Percentiles rank a stretch among this genome's conserved stretches.
Conservation (phyloP, 208 protist species). For the Porcisia hertigi region DNA sequence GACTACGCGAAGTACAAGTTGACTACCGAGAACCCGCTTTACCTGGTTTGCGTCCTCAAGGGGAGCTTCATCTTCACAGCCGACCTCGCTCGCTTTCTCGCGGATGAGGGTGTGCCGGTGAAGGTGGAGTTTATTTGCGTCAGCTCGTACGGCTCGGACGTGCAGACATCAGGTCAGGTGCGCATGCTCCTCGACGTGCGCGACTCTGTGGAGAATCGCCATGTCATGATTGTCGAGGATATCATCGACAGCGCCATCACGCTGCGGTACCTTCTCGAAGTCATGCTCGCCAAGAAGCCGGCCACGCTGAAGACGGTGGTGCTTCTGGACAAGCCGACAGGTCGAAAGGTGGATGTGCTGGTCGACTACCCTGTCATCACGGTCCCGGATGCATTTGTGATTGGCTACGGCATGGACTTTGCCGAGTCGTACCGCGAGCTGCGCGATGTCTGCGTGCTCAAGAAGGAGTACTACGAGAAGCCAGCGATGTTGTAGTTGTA, state of each 20-base stretch:
- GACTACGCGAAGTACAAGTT: slow-evolving; percentile 65
- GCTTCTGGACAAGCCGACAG: slow-evolving; percentile 82
- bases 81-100: slow-evolving; percentile 68
- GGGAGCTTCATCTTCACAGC: slow-evolving; percentile 84
- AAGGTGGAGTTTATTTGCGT: slow-evolving; percentile 89
- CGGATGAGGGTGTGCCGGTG: slow-evolving; percentile 68
- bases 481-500: slow-evolving; percentile 26
- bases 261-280: slow-evolving; percentile 64
- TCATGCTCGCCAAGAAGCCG: slow-evolving; percentile 59
- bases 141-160: slow-evolving; percentile 58
- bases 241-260: slow-evolving; percentile 90
- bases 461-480: slow-evolving; percentile 63
- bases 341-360: slow-evolving; percentile 47
- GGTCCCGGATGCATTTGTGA: slow-evolving; percentile 76
- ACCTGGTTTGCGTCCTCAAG: slow-evolving; percentile 87
- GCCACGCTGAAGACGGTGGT: slow-evolving; percentile 83
- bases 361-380: slow-evolving; percentile 75
- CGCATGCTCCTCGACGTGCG: slow-evolving; percentile 84
- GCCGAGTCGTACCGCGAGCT: slow-evolving; percentile 81
- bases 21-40: slow-evolving; percentile 58
- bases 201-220: slow-evolving; percentile 62
- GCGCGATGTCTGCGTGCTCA: slow-evolving; percentile 74
- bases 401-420: slow-evolving; percentile 93
- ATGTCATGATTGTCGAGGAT: slow-evolving; percentile 91
- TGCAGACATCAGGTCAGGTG: slow-evolving; percentile 76